Percentiles rank a stretch among this genome's conserved stretches.
phyloP scores from a whole-genome alignment of 306 rosid genomes.

The Dicorynia guianensis region DNA sequence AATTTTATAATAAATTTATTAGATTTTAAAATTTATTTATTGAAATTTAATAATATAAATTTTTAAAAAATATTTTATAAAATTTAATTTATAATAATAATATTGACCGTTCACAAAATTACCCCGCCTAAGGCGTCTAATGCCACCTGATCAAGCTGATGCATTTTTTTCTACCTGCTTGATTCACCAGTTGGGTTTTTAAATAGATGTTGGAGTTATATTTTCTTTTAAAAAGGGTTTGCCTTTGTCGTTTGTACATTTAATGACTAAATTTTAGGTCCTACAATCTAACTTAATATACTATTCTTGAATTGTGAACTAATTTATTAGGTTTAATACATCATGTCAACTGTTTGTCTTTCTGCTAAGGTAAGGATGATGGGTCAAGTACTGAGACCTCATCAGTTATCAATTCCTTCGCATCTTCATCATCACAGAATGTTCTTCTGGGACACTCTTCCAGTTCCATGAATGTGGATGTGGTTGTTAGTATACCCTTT shows the following conservation, averaged over 20 bases:
- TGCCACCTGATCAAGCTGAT: slow-evolving; percentile 3
- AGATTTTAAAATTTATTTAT: no score
- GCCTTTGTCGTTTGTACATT: slow-evolving; percentile 16
- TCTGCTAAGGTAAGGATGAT: slow-evolving; percentile 45
- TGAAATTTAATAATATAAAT: no score
- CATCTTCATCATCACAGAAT: slow-evolving; percentile 53
- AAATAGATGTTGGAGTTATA: neutral
- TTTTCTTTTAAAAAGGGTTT: neutral
- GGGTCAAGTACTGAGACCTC: slow-evolving; percentile 53
- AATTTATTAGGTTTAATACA: neutral
- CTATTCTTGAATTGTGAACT: neutral
- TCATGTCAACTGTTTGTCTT: slow-evolving; percentile 32
- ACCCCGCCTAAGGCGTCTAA: no score
- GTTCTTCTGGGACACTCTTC: slow-evolving; percentile 47
- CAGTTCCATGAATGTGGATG: slow-evolving; percentile 64
- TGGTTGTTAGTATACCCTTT: slow-evolving; percentile 68
- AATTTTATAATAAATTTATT: no score
- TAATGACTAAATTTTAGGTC: slow-evolving; percentile 24
- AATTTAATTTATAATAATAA: no score
- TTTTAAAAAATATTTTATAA: no score
- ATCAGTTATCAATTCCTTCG: slow-evolving; percentile 42
- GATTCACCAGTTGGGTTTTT: neutral
- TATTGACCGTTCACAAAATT: no score
- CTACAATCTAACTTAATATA: neutral
- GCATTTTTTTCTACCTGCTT: neutral